Conservation (phyloP, 2,329 filamentous ascomycete species). For the Aspergillus spinulosporus region DNA sequence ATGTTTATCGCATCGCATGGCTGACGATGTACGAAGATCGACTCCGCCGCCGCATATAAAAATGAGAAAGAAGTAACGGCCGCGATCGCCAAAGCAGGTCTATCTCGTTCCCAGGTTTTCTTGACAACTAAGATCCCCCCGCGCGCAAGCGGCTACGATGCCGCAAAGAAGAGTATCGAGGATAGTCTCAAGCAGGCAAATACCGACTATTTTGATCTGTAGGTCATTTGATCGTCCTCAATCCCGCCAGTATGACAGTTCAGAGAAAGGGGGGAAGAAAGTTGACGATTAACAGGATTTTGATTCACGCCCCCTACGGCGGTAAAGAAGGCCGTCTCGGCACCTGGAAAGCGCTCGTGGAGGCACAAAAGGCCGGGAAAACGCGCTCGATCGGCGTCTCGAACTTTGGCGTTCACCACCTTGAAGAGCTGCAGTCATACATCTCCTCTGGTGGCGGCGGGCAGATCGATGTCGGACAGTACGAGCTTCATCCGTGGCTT, state of each 20-base stretch:
- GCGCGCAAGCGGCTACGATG: conserved; percentile 60
- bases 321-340: conserved; percentile 41
- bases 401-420: conserved; percentile 43
- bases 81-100: conserved; percentile 53
- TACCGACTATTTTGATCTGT: conserved; percentile 67
- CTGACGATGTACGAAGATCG: conserved; percentile 44
- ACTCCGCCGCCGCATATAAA: conserved; percentile 58
- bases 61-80: conserved; percentile 58
- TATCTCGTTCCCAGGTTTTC: conserved; percentile 59
- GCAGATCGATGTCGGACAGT: conserved; percentile 79
- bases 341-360: conserved; percentile 43
- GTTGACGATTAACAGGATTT: conserved; percentile 27
- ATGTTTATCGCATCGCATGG: neutral
- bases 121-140: conserved; percentile 64
- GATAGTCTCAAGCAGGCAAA: conserved; percentile 62
- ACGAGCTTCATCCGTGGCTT: conserved; percentile 89
- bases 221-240: conserved; percentile 21
- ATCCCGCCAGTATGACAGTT: no score
- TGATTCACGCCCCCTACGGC: conserved; percentile 44
- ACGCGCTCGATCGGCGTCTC: conserved; percentile 45
- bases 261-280: neutral
- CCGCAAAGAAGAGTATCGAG: conserved; percentile 63
- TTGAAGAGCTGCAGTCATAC: conserved; percentile 44
- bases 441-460: conserved; percentile 52
- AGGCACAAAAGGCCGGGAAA: conserved; percentile 41